Evolutionary conservation across 306 rosid species (phyloP).

Genomic region (Gleditsia sinensis): DNA sequence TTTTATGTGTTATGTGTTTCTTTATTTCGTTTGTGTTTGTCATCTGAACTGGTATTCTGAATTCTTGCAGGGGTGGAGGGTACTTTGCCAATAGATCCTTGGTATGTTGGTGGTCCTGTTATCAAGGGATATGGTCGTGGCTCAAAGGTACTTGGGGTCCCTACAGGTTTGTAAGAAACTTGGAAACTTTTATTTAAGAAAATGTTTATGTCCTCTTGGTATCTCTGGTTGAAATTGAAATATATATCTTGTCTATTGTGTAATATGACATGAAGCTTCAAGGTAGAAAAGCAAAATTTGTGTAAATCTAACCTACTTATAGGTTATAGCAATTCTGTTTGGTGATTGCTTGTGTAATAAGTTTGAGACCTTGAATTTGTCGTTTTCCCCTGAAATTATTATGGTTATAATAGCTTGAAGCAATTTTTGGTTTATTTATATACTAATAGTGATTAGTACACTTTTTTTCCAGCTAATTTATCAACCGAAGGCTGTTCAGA

Average conservation of each 20-base stretch:
- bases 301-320: not conserved
- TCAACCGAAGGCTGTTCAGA: slow-evolving; percentile 63
- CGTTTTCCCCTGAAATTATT: not conserved
- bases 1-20: slow-evolving; percentile 23
- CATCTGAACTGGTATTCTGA: slow-evolving; percentile 38
- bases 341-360: slow-evolving; percentile 30
- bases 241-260: slow-evolving; percentile 20
- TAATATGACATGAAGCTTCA: slow-evolving; percentile 13
- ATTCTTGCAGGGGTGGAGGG: slow-evolving; percentile 77
- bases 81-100: slow-evolving; percentile 77
- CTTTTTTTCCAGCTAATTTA: slow-evolving; percentile 75
- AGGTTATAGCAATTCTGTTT: slow-evolving; percentile 19
- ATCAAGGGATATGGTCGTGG: slow-evolving; percentile 96
- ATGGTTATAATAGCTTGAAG: slow-evolving; percentile 9
- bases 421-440: slow-evolving; percentile 1
- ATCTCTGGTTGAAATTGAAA: slow-evolving; percentile 4
- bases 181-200: not conserved
- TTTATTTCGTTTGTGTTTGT: too few relatives aligned
- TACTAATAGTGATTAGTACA: slow-evolving; percentile 6
- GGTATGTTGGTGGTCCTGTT: slow-evolving; percentile 88
- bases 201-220: not conserved
- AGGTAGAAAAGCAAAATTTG: slow-evolving; percentile 16
- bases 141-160: slow-evolving; percentile 92
- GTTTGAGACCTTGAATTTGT: too few relatives aligned
- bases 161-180: slow-evolving; percentile 72